These are phyloP conservation scores for peach (Prunus persica) DNA, from an alignment of 306 rosid species.

Conservation along the genomic window Prunus_persica_NCBIv2 NC_034014.1:286501-287000, in stretches of 20 bases:
- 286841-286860: conserved; percentile 86
- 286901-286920: conserved; percentile 75
- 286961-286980: not conserved
- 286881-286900: conserved; percentile 87
- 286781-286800: not conserved
- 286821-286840: conserved; percentile 79
- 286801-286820: conserved; percentile 64
- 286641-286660: conserved; percentile 65
- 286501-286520: conserved; percentile 74
- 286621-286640: conserved; percentile 46
- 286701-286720: not conserved
- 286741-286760: not conserved
- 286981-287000: conserved; percentile 3
- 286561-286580: conserved; percentile 33
- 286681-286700: not conserved
- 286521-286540: conserved; percentile 51
- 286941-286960: conserved; percentile 76
- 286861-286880: conserved; percentile 85
- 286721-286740: not conserved
- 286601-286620: conserved; percentile 43
- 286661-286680: conserved; percentile 95
- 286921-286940: conserved; percentile 70
- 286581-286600: conserved; percentile 41
- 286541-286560: conserved; percentile 37
- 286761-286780: no score